Evolutionary conservation across 495 filamentous ascomycete genomes (phyloP).

Genomic region (Hyaloscypha finlandica): DNA sequence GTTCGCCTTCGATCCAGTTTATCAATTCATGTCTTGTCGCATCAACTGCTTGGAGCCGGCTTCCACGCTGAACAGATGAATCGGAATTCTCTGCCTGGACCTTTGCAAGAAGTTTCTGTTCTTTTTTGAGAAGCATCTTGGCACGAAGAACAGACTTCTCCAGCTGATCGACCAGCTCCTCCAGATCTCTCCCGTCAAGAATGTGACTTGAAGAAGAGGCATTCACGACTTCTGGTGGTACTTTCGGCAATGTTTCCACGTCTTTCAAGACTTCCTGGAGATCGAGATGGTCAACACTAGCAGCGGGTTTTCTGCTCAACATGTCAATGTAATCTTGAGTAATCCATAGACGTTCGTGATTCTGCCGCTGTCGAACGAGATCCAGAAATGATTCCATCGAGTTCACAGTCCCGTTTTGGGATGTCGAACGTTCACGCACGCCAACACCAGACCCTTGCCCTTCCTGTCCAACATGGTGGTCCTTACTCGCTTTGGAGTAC

Average conservation of each 20-base stretch:
- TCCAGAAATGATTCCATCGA: constrained; percentile 24
- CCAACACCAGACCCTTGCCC: neutral
- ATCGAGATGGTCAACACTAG: constrained; percentile 50
- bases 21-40: constrained; percentile 66
- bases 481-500: constrained; percentile 17
- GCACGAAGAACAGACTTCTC: constrained; percentile 66
- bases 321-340: constrained; percentile 43
- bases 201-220: constrained; percentile 13
- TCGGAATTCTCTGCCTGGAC: constrained; percentile 42
- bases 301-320: constrained; percentile 47
- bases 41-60: constrained; percentile 44
- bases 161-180: constrained; percentile 58
- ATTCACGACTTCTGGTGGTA: constrained; percentile 48
- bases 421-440: neutral
- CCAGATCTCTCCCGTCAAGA: constrained; percentile 39
- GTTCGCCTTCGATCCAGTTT: constrained; percentile 70
- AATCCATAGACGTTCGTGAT: constrained; percentile 28
- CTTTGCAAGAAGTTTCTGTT: constrained; percentile 62
- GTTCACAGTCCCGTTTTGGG: neutral
- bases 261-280: constrained; percentile 43
- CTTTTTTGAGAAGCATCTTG: constrained; percentile 59
- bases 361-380: constrained; percentile 28
- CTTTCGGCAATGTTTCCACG: constrained; percentile 46
- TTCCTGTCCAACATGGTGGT: constrained; percentile 6
- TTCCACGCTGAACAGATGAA: neutral